Base-by-base conservation (phyloP, 2,329 filamentous ascomycete species). In the Myotisia sp. region DNA sequence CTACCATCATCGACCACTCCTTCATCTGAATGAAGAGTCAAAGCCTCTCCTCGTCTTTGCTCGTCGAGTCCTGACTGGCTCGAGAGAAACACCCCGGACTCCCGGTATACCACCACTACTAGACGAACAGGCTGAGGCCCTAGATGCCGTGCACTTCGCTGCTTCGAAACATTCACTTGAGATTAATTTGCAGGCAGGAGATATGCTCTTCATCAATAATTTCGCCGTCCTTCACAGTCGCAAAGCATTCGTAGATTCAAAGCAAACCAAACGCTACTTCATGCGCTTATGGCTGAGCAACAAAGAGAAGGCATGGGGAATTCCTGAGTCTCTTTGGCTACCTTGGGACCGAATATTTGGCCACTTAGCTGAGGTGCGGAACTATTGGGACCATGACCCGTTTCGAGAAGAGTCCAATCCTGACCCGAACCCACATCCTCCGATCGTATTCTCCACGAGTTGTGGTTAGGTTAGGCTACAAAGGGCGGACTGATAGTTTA, bases 31-130 rank as follows among this genome's bases (percentile, higher is more conserved):
- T 45, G 67, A 72, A 30, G 66, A 76, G 44, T n/a, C n/a, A n/a
- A 62, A 70, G 1, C 50, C 77, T 1, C 52, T 71, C 5, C 63
- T 78, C 19, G 71, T 77, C 41, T 78, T 76, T 42, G 69, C 67
- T 0, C 65, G 74, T 2, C 63, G 73, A 1, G 58, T 55, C 17
- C 76, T 76, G 42, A 72, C 71, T 0, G 66, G 65, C 2, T 68
- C 58, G 37, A 49, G 52, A 35, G 55, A 53, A 1, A 52, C 60
- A 3, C 62, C 61, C 1, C 54, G 64, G 12, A 61, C 57, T 0
- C 33, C 50, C 0, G 36, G 52, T 10, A 60, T 68, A 6, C 64
- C 66, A 3, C 56, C 64, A 1, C 65, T 69, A 26, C 65, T 56
- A 0, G 63, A 68, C 49, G 64, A 61, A 0, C 65, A 70, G 43